Evolutionary conservation across 139 green algal species (phyloP), one percentile per base, ranked within the genome.

Genomic region (Pleodorina starrii): DNA sequence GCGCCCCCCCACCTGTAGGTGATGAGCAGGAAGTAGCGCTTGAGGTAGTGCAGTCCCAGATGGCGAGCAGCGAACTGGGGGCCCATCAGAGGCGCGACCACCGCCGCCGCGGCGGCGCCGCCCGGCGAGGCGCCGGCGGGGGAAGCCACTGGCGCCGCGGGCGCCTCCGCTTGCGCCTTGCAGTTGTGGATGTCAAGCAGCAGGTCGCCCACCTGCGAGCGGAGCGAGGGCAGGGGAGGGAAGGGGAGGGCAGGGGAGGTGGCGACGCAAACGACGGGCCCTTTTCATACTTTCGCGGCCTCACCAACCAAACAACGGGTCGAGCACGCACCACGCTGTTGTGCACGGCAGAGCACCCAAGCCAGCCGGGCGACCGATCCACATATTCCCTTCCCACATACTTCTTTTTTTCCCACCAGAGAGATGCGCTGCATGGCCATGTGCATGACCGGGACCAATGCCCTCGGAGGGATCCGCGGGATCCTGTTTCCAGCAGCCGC

Each of bases 21-120:
- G 69, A 98, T 96, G 43, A 98, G 93, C 87, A 96, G 95, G 86
- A 98, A 97, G 90, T 99, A 98, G 84, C 97, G 92, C 92, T 97
- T 95, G 42, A 99, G 95, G 94, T 99, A 99, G 92, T 99, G 97
- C 87, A 98, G 90, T 17, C 97, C 97, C 50, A 99, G 93, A 48
- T 96, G 92, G 27, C 95, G 92, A 0, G 97, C 94, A 4, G 96
- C 95, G 66, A 88, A 93, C 66, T 91, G 84, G 4, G 74, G 50
- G 12, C 54, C 84, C 66, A 88, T 42, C 7, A 29, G 69, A 23
- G 84, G 46, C 25, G n/a, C 50, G 23, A 54, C 86, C 42, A 17
- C 14, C 23, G 27, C 25, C 21, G 29, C 73, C 23, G 76, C 57
- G 51, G 74, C 80, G 40, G 40, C 72, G 40, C 69, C 35, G 69